Evolutionary conservation across 2,329 filamentous ascomycete species (phyloP), one percentile per base, ranked within the genome.

Genomic region (Cadophora sp.): DNA sequence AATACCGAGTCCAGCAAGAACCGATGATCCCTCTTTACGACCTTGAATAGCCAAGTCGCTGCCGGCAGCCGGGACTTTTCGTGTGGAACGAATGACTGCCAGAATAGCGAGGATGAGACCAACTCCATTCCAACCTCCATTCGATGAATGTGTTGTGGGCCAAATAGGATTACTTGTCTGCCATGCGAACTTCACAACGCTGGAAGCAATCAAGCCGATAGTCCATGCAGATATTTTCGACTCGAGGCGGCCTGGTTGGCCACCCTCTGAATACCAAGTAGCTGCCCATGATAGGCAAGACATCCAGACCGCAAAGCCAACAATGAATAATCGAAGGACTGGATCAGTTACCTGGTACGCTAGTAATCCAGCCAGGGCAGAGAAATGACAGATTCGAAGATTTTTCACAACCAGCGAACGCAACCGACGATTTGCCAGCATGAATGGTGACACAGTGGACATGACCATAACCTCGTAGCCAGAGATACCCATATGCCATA

Each of bases 401-500:
- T 97, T 90, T 69, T 86, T 88, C 63, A 91, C 81, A 12, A 92
- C 85, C 19, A 92, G 79, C 48, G 86, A 86, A 68, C 93, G 91
- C 22, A 97, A 69, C 0, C 89, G 83, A 58, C 85, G 85, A 70
- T 94, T 90, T 26, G 85, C 89, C 53, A 99, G 88, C 24, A 98
- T 79, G 48, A 94, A 84, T 0, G 96, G 96, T 4, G 94, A 92
- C 62, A 95, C 80, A 3, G 93, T 95, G 61, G 87, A 88, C 89
- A 98, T 91, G 76, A 99, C 90, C 73, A 97, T 85, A 53, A 90
- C 91, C 81, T 99, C 96, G 77, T 96, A 99, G 71, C 96, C 96
- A 4, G 95, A 98, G 69, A 99, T 97, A 31, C 96, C 96, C 96
- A 99, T 99, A 79, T 97, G 89, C 96, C 96, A 99, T 12, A 99